Evolutionary conservation across 306 rosid genomes (phyloP), one percentile per base, ranked within the genome.

Genomic region (Morella rubra): DNA sequence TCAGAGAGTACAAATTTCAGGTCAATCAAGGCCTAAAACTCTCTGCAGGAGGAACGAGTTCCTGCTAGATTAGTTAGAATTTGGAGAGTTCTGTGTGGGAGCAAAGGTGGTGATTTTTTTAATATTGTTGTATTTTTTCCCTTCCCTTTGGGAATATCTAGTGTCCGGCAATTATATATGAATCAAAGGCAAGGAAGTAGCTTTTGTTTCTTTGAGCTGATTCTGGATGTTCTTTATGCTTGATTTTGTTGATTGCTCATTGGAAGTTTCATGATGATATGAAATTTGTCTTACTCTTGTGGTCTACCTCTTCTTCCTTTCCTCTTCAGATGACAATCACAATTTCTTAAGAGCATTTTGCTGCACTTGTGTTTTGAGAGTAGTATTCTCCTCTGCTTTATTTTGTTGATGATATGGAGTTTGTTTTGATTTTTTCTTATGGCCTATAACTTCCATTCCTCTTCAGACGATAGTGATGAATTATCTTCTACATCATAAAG

Each of bases 81-180:
- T 51, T 76, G 80, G 75, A 77, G 90, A 79, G 75, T 64, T 71
- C 44, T 80, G 60, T 56, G 76, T 74, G 32, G 77, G 72, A 83
- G 83, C 55, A 75, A 72, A 67, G 59, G 59, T 68, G 77, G 59
- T 82, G 86, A 77, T 64, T 83, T 87, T 80, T 65, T 85, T 85
- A 20, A 87, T 91, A 84, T 86, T 87, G 85, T 83, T 89, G 87
- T 69, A 86, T 87, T 87, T 81, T 65, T 80, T 64, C 52, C 14
- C 78, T 67, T 66, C 80, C 81, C 69, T 56, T 76, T 73, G 74
- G 69, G 80, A 82, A 80, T 54, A 68, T 66, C 61, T 51, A 74
- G 2, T 32, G 37, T 79, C 76, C 59, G 75, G 79, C 71, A 84
- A 66, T 78, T 55, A 53, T 84, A 15, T 55, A 52, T 6, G 65